Conservation (phyloP, 441 rosid species). For the Jatropha multifida region DNA sequence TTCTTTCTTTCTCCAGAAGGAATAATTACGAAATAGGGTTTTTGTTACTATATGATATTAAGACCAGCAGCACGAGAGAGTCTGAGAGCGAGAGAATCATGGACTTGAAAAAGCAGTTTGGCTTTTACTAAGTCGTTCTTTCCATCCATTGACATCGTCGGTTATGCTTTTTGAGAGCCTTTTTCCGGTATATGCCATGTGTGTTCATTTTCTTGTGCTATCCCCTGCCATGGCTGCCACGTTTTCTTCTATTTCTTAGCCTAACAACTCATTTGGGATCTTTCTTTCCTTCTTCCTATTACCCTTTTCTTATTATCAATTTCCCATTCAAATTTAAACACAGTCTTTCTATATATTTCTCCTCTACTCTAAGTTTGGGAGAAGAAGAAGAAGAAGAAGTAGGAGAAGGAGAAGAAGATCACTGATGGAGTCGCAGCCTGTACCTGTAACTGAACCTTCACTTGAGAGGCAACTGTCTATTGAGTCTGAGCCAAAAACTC, state of each 20-base stretch:
- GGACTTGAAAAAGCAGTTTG: not conserved
- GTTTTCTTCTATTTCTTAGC: not conserved
- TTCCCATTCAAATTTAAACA: not conserved
- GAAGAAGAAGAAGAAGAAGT: not conserved
- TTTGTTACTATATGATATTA: too few relatives aligned
- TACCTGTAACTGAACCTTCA: not conserved
- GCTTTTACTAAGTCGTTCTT: not conserved
- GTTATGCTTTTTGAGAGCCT: not conserved
- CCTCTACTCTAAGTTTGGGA: not conserved
- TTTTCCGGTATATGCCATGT: constrained; percentile 14
- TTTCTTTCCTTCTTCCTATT: not conserved
- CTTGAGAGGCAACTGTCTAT: constrained; percentile 17
- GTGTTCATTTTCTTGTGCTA: not conserved
- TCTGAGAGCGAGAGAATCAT: not conserved
- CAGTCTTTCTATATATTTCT: too few relatives aligned
- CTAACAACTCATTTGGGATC: not conserved
- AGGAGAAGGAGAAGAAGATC: too few relatives aligned
- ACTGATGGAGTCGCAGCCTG: not conserved
- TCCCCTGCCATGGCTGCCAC: constrained; percentile 20
- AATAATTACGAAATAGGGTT: too few relatives aligned
- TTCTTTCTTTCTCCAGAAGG: too few relatives aligned
- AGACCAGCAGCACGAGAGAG: not conserved
- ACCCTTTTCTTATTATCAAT: not conserved
- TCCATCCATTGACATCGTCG: not conserved
- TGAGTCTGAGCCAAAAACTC: constrained; percentile 25